Percentiles rank a stretch among this genome's conserved stretches.
phyloP scores from a whole-genome alignment of 352 stramenopile species.

The Phytophthora hibernalis region DNA sequence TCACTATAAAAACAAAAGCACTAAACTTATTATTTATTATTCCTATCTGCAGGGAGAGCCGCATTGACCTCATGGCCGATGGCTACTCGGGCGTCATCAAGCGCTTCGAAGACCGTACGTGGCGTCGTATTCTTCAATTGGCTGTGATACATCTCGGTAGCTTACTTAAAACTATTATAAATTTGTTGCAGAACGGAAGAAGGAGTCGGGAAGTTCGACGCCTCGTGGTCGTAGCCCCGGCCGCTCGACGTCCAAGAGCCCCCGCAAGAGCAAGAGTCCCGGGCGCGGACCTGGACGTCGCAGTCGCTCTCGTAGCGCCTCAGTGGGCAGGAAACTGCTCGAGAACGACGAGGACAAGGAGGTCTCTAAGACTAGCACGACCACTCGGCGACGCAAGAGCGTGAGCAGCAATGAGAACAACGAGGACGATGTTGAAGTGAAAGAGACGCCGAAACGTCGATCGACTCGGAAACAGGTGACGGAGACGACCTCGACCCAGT shows the following conservation, averaged over 20 bases:
- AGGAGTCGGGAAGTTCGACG: constrained; percentile 43
- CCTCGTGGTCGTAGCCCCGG: constrained; percentile 56
- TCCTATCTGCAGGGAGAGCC: constrained; percentile 66
- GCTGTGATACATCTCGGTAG: not conserved
- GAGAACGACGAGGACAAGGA: constrained; percentile 27
- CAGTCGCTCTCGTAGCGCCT: constrained; percentile 72
- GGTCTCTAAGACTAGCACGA: not conserved
- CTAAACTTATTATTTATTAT: not conserved
- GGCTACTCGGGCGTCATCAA: constrained; percentile 78
- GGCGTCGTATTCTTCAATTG: not conserved
- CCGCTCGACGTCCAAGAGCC: constrained; percentile 40
- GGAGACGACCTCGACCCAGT: constrained; percentile 40
- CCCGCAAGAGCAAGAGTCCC: constrained; percentile 46
- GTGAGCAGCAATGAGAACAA: constrained; percentile 26
- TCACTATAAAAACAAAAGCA: not conserved
- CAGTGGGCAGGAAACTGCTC: constrained; percentile 46
- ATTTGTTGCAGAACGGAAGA: constrained; percentile 56
- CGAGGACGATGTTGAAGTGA: constrained; percentile 16
- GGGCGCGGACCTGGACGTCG: constrained; percentile 49
- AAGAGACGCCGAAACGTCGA: constrained; percentile 27
- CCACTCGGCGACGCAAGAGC: constrained; percentile 28
- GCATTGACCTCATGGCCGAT: constrained; percentile 81
- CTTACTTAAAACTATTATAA: not conserved
- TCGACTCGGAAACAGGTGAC: constrained; percentile 27
- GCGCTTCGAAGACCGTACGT: constrained; percentile 70